Evolutionary conservation across 2,329 filamentous ascomycete species (phyloP).

Genomic region (Scytalidium lignicola): DNA sequence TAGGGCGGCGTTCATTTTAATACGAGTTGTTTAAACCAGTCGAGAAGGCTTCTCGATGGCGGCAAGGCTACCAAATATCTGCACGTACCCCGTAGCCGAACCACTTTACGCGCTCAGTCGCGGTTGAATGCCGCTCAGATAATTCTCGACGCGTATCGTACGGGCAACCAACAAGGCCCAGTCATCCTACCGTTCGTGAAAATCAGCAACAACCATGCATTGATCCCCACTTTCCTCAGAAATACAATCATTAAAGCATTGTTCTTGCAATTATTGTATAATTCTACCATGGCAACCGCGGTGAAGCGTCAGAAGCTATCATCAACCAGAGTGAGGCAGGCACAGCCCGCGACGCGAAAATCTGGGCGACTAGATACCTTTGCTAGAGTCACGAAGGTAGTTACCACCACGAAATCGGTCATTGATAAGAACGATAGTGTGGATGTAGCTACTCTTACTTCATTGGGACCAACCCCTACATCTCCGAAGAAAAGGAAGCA

Average conservation of each 20-base stretch:
- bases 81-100: conserved; percentile 2
- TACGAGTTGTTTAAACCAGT: neutral
- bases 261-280: conserved; percentile 13
- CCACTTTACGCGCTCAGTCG: conserved; percentile 22
- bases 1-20: neutral
- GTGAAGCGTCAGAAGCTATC: conserved; percentile 25
- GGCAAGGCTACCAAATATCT: neutral
- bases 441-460: conserved; percentile 27
- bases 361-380: conserved; percentile 35
- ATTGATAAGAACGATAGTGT: conserved; percentile 26
- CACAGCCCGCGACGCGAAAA: conserved; percentile 21
- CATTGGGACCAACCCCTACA: conserved; percentile 23
- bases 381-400: conserved; percentile 37
- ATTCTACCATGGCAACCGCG: conserved; percentile 23
- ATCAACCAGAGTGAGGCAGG: conserved; percentile 9
- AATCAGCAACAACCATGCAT: conserved; percentile 6
- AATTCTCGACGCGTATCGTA: neutral
- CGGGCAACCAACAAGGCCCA: neutral
- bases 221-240: conserved; percentile 13
- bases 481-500: conserved; percentile 28
- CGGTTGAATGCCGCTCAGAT: neutral
- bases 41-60: neutral
- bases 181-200: neutral
- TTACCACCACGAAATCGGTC: conserved; percentile 24
- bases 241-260: conserved; percentile 13